Base-by-base conservation (phyloP, 2,329 filamentous ascomycete genomes). In the Pseudogymnoascus sp. region DNA sequence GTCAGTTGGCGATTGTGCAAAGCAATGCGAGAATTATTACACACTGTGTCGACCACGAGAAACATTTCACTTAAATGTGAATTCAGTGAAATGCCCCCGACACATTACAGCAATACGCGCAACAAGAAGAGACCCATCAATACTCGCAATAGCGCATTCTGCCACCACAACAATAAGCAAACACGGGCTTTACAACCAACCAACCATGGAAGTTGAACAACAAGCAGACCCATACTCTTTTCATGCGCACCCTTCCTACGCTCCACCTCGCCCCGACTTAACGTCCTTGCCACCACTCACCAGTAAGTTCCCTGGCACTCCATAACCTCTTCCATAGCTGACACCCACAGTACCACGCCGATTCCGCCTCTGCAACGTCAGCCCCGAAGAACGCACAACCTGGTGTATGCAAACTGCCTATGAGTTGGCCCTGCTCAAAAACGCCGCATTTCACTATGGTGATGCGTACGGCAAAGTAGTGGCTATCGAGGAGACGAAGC, bases 331-430 rank as follows among this genome's bases (percentile, higher is more conserved):
- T 21, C 29, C 29, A 55, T 18, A n/a, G 18, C 48, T 55, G 5
- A 55, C 48, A 35, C 29, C 29, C n/a, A 33, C 15, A 55, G 48
- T 35, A 55, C 29, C 48, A 13, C 48, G 48, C 1, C 48, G 29
- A 21, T 55, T 55, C 48, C 48, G 48, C 29, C 48, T 55, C 29
- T 55, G 48, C 29, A 55, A 55, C 27, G 29, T 55, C 48, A 55
- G 48, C 48, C 29, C 15, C n/a, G 29, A 55, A 10, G 48, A 55
- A 55, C 29, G 48, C n/a, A 5, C 48, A 21, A 21, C 29, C 0
- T 55, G 48, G 48, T 55, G 48, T n/a, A 21, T 55, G 48, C 48
- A 55, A 33, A 33, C 48, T 1, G 48, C 48, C 48, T 55, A 55
- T 6, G 48, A 55, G 48, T 29, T 55, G 29, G 48, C 48, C 15